Evolutionary conservation across 768 basidiomycete genomes (phyloP).

Genomic region (Gymnopilus junonius): DNA sequence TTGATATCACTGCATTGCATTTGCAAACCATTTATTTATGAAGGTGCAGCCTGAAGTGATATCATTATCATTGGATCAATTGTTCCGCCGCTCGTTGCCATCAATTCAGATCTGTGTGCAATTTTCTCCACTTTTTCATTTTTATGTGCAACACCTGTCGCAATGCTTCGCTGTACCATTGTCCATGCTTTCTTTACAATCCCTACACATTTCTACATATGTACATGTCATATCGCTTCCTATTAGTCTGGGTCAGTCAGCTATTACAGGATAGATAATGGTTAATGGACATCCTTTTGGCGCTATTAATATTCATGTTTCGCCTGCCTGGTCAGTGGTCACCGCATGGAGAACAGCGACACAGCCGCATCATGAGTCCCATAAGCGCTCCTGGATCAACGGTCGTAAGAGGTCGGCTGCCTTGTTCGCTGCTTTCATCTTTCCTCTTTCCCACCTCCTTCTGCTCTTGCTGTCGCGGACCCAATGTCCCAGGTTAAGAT

Average conservation of each 20-base stretch:
- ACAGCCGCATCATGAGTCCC: constrained; percentile 4
- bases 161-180: background rate
- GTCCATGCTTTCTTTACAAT: background rate
- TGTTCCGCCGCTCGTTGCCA: background rate
- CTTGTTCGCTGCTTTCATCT: constrained; percentile 7
- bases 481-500: constrained; percentile 42
- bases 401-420: background rate
- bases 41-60: background rate
- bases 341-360: constrained; percentile 5
- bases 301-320: constrained; percentile 4
- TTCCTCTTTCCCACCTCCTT: constrained; percentile 26
- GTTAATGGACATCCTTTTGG: background rate
- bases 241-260: background rate
- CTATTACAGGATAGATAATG: background rate
- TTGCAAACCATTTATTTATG: background rate
- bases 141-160: background rate
- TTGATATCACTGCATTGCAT: background rate
- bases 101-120: background rate
- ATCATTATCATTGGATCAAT: constrained; percentile 3
- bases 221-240: constrained; percentile 2
- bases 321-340: too few species aligned
- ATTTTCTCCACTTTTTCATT: background rate
- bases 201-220: background rate
- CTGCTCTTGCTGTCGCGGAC: constrained; percentile 13
- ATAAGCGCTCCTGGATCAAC: constrained; percentile 6